Percentiles rank a stretch among this genome's conserved stretches.
Conservation (phyloP, 192 early-diverging fungal genomes). For the Mycoemilia scoparia region DNA sequence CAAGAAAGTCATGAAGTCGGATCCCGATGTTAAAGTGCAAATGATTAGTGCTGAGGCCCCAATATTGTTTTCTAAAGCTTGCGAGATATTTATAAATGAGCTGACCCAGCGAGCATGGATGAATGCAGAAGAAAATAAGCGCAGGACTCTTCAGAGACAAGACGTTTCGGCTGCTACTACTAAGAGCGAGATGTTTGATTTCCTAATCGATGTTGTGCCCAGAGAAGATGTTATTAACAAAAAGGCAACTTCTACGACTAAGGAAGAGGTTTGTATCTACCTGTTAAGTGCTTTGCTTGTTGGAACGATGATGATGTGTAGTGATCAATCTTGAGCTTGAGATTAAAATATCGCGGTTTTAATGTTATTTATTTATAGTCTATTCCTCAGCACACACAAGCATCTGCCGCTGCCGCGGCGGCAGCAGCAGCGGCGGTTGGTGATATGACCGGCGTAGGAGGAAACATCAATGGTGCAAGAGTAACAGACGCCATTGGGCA, state of each 20-base stretch:
- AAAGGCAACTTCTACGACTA: slow-evolving; percentile 2
- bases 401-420: too few relatives aligned
- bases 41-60: slow-evolving; percentile 71
- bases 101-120: slow-evolving; percentile 67
- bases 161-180: slow-evolving; percentile 78
- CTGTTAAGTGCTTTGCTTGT: too few relatives aligned
- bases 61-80: slow-evolving; percentile 87
- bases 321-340: too few relatives aligned
- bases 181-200: slow-evolving; percentile 90
- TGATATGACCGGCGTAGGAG: too few relatives aligned
- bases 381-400: too few relatives aligned
- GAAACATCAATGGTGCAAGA: too few relatives aligned
- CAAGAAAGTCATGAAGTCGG: slow-evolving; percentile 97
- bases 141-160: slow-evolving; percentile 79
- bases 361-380: too few relatives aligned
- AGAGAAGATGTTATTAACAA: slow-evolving; percentile 52
- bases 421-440: too few relatives aligned
- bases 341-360: too few relatives aligned
- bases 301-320: too few relatives aligned
- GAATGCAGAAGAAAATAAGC: slow-evolving; percentile 91
- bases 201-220: slow-evolving; percentile 93
- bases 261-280: too few relatives aligned
- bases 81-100: slow-evolving; percentile 93
- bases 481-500: too few relatives aligned
- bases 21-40: slow-evolving; percentile 82